Evolutionary conservation across 2,329 filamentous ascomycete species (phyloP).

Genomic region (Aspergillus bombycis): DNA sequence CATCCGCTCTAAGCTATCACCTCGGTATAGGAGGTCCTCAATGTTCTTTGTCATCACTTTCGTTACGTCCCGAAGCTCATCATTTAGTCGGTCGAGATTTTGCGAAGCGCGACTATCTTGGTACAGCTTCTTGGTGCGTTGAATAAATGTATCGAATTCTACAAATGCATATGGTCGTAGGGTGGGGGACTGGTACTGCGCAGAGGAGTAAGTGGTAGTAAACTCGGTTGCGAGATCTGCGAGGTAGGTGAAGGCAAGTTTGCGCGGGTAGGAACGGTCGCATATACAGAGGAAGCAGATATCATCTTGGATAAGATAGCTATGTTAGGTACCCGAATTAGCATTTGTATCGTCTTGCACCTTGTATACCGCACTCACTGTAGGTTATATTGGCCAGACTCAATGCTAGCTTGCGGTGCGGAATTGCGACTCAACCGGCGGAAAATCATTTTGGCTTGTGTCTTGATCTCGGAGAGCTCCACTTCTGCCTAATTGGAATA

Average conservation of each 20-base stretch:
- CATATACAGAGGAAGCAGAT: constrained; percentile 93
- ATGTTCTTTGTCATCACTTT: constrained; percentile 99
- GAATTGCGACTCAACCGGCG: constrained; percentile 86
- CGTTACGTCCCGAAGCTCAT: constrained; percentile 95
- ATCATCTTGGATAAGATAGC: constrained; percentile 81
- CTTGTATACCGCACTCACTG: constrained; percentile 65
- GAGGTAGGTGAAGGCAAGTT: constrained; percentile 98
- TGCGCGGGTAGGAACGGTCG: constrained; percentile 92
- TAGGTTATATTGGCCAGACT: constrained; percentile 78
- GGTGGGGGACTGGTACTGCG: constrained; percentile 72
- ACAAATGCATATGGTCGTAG: constrained; percentile 94
- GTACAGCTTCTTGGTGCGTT: constrained; percentile 89
- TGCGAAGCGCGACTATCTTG: constrained; percentile 87
- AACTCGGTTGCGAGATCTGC: constrained; percentile 91
- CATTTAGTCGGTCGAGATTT: constrained; percentile 93
- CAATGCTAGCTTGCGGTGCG: constrained; percentile 88
- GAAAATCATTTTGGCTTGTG: constrained; percentile 86
- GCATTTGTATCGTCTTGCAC: no score
- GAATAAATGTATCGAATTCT: constrained; percentile 97
- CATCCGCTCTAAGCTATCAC: constrained; percentile 94
- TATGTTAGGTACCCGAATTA: constrained; percentile 36
- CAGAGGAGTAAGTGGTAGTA: constrained; percentile 75
- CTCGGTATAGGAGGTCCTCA: constrained; percentile 92
- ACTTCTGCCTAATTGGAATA: constrained; percentile 60
- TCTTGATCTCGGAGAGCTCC: constrained; percentile 83